Evolutionary conservation across 306 rosid genomes (phyloP).

Genomic region (Castanea crenata): DNA sequence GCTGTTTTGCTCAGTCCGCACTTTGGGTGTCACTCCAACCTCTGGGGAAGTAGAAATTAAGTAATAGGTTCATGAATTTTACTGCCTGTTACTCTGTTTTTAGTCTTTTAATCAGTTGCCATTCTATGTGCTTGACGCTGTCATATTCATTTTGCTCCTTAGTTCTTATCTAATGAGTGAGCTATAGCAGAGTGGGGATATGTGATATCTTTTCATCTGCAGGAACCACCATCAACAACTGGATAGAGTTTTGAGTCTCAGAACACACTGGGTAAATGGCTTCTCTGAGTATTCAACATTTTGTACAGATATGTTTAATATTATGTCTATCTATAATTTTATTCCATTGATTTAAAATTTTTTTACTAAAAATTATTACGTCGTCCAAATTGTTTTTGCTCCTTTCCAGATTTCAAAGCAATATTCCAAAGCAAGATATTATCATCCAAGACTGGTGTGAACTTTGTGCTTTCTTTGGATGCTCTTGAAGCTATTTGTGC

Average conservation of each 20-base stretch:
- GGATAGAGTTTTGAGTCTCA: constrained; percentile 3
- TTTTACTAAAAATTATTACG: too few species aligned
- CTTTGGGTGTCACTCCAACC: too few species aligned
- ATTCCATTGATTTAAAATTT: too few species aligned
- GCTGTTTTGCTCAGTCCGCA: too few species aligned
- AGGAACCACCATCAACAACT: not conserved
- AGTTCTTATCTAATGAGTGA: not conserved
- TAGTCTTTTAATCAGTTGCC: too few species aligned
- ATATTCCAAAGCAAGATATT: not conserved
- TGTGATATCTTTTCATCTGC: not conserved
- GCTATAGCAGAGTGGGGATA: not conserved
- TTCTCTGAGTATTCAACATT: not conserved
- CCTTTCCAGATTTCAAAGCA: constrained; percentile 1
- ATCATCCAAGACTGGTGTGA: constrained; percentile 5
- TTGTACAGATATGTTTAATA: too few species aligned
- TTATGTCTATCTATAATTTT: too few species aligned
- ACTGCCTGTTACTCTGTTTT: too few species aligned
- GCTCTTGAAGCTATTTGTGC: constrained; percentile 1
- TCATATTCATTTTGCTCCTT: not conserved
- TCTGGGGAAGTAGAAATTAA: too few species aligned
- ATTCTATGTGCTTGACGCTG: not conserved
- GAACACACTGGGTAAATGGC: constrained; percentile 1
- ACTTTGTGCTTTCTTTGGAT: constrained; percentile 9
- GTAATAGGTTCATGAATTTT: too few species aligned
- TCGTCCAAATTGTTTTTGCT: not conserved